Conservation (phyloP, 352 stramenopile species). For the Phytophthora pisi region DNA sequence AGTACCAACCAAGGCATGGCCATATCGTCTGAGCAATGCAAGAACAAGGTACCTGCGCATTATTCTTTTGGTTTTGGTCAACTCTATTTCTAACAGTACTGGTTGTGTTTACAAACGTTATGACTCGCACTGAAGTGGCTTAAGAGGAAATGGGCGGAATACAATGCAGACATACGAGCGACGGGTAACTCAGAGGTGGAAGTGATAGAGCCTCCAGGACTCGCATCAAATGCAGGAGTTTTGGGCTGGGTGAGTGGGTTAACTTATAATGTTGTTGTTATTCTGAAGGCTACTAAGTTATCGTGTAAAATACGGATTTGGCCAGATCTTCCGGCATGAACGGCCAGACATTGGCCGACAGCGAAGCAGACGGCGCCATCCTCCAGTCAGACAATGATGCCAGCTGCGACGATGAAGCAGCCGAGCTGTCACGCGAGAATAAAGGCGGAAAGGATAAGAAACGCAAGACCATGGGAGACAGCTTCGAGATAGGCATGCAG, state of each 20-base stretch:
- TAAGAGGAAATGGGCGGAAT: conserved; percentile 11
- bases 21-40: conserved; percentile 7
- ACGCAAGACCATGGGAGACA: conserved; percentile 7
- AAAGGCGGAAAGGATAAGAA: conserved; percentile 2
- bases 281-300: not conserved
- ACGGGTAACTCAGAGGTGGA: conserved; percentile 7
- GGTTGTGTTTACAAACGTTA: not conserved
- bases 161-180: conserved; percentile 5
- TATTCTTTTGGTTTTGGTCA: not conserved
- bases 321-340: conserved; percentile 2
- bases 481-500: conserved; percentile 11
- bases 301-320: not conserved
- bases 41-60: conserved; percentile 5
- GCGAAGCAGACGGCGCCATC: not conserved
- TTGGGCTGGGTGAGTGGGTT: conserved; percentile 6
- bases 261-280: not conserved
- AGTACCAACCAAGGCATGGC: conserved; percentile 5
- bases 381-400: not conserved
- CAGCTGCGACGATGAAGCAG: not conserved
- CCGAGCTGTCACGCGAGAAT: not conserved
- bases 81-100: conserved; percentile 1
- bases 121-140: conserved; percentile 9
- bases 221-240: conserved; percentile 9
- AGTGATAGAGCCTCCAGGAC: conserved; percentile 4
- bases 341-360: conserved; percentile 5